Conservation (phyloP, 257 asterid genomes). For the Striga asiatica region DNA sequence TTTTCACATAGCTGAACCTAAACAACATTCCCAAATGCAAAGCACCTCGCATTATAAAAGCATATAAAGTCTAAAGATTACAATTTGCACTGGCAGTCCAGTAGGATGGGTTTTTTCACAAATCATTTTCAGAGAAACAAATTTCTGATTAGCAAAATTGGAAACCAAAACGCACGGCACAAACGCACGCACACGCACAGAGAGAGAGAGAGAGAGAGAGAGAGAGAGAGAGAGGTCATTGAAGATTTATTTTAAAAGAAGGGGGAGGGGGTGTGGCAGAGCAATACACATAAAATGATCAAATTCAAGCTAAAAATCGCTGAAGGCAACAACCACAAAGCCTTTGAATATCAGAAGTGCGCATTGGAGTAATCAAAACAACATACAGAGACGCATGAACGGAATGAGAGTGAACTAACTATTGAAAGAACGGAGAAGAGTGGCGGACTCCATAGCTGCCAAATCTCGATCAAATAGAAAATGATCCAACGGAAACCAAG, state of each 20-base stretch:
- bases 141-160: background rate
- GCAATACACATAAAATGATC: background rate
- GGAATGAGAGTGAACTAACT: conserved; percentile 23
- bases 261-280: background rate
- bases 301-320: conserved; percentile 6
- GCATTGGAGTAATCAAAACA: background rate
- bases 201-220: background rate
- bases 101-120: background rate
- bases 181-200: too few relatives aligned
- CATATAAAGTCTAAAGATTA: background rate
- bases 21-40: background rate
- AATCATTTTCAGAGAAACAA: too few relatives aligned
- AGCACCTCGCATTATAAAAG: background rate
- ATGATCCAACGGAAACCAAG: conserved; percentile 5
- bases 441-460: conserved; percentile 49
- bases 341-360: background rate
- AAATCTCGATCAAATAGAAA: background rate
- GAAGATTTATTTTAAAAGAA: background rate
- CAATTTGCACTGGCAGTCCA: background rate
- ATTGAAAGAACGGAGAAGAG: conserved; percentile 41
- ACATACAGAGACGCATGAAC: too few relatives aligned
- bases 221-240: background rate
- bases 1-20: background rate
- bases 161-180: background rate
- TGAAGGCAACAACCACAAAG: background rate